These are phyloP conservation scores for Fusarium napiforme DNA, from an alignment of 2,329 filamentous ascomycete genomes.

Conservation along the genomic window DNA sequence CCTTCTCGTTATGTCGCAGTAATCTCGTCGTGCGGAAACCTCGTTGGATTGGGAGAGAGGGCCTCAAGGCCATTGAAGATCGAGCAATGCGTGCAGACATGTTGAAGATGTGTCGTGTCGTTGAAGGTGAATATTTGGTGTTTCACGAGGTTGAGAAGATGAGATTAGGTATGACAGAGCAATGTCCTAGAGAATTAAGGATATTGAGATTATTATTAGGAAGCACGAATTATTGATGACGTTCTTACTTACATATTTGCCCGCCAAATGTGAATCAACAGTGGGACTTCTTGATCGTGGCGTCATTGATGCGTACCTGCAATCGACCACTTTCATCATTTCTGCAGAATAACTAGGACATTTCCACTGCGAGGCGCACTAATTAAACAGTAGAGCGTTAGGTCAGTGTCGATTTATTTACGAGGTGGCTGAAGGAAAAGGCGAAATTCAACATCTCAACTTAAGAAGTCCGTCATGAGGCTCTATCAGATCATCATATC, in stretches of 20 bases:
- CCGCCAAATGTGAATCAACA: constrained; percentile 10
- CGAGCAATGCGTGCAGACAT: constrained; percentile 34
- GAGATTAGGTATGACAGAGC: neutral
- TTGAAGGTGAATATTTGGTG: neutral
- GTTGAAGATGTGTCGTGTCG: neutral
- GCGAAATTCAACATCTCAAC: neutral
- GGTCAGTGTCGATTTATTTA: neutral
- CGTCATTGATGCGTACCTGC: constrained; percentile 42
- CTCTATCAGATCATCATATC: neutral
- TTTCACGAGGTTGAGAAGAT: neutral
- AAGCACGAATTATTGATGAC: constrained; percentile 7
- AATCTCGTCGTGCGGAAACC: constrained; percentile 9
- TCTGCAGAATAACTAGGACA: neutral
- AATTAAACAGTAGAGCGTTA: accelerated
- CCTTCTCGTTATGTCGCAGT: neutral
- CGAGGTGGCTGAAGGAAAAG: neutral
- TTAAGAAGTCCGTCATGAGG: neutral
- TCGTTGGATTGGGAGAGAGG: constrained; percentile 17
- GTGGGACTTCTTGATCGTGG: constrained; percentile 27
- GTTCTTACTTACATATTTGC: constrained; percentile 1
- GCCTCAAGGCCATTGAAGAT: constrained; percentile 21
- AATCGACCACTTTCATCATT: constrained; percentile 29
- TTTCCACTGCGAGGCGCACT: neutral
- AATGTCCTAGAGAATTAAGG: neutral
- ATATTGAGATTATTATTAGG: neutral